Evolutionary conservation across 345 rosid species (phyloP).

Genomic region (Turnera subulata): DNA sequence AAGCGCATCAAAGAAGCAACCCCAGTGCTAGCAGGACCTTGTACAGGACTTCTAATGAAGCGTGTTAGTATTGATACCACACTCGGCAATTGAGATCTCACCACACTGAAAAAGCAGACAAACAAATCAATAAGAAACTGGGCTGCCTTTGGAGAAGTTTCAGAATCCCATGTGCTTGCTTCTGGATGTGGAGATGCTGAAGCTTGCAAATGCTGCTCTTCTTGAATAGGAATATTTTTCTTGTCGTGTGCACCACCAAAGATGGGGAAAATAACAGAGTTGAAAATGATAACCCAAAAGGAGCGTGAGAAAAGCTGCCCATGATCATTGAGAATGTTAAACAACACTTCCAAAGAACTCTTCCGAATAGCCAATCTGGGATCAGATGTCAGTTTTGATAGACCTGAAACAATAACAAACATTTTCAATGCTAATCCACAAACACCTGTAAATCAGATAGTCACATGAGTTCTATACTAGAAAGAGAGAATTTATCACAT

Average conservation of each 20-base stretch:
- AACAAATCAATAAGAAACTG: slow-evolving; percentile 74
- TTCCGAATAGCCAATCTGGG: slow-evolving; percentile 76
- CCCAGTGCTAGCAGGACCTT: slow-evolving; percentile 80
- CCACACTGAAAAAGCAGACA: slow-evolving; percentile 49
- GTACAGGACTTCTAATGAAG: slow-evolving; percentile 63
- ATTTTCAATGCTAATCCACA: neutral
- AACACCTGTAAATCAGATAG: neutral
- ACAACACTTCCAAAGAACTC: slow-evolving; percentile 89
- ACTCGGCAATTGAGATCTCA: slow-evolving; percentile 59
- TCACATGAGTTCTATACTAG: neutral
- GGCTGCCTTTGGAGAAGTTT: slow-evolving; percentile 63
- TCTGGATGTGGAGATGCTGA: slow-evolving; percentile 39
- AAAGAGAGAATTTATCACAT: neutral
- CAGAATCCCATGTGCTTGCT: slow-evolving; percentile 70
- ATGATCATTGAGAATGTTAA: slow-evolving; percentile 91
- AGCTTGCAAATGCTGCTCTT: slow-evolving; percentile 38
- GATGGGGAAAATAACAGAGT: slow-evolving; percentile 59
- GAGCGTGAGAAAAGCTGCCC: slow-evolving; percentile 83
- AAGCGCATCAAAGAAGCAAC: slow-evolving; percentile 59
- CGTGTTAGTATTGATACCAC: slow-evolving; percentile 64
- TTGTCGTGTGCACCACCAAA: slow-evolving; percentile 42
- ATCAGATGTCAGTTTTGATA: slow-evolving; percentile 78
- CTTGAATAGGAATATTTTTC: slow-evolving; percentile 38
- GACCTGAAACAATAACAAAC: slow-evolving; percentile 54
- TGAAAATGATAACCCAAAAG: slow-evolving; percentile 63